These are phyloP conservation scores for Phylloporus sp. DNA, from an alignment of 768 basidiomycete species.

Conservation along the genomic window DNA sequence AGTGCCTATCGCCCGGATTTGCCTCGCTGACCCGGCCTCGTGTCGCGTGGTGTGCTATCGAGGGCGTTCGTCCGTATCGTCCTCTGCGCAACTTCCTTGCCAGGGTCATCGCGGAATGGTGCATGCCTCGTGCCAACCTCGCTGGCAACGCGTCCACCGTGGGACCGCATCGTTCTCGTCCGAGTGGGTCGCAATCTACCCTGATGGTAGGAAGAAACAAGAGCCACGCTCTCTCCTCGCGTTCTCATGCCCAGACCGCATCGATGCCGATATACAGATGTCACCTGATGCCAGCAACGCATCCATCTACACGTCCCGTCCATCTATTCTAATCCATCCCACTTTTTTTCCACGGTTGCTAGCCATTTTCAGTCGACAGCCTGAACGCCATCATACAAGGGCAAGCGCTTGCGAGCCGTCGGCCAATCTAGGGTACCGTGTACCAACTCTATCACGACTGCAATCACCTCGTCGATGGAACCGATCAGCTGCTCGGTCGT, in stretches of 20 bases:
- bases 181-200: too few relatives aligned
- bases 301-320: neutral
- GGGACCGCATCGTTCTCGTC: too few relatives aligned
- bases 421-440: constrained; percentile 73
- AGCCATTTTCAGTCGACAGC: constrained; percentile 66
- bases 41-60: too few relatives aligned
- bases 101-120: constrained; percentile 5
- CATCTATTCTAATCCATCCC: constrained; percentile 13
- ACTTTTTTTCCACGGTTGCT: neutral
- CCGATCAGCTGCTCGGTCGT: constrained; percentile 93
- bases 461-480: constrained; percentile 81
- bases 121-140: neutral
- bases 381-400: constrained; percentile 85
- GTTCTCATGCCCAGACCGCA: constrained; percentile 1
- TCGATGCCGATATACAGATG: neutral
- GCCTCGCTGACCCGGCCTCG: too few relatives aligned
- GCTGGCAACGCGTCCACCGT: too few relatives aligned
- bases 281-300: neutral
- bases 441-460: constrained; percentile 72
- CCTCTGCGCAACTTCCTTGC: neutral
- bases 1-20: too few relatives aligned
- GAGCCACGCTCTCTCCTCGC: constrained; percentile 1
- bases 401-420: constrained; percentile 63
- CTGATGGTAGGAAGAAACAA: constrained; percentile 3
- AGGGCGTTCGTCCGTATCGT: too few relatives aligned